phyloP scores from a whole-genome alignment of 2,329 filamentous ascomycete genomes.

The Colletotrichum acutatum region DNA sequence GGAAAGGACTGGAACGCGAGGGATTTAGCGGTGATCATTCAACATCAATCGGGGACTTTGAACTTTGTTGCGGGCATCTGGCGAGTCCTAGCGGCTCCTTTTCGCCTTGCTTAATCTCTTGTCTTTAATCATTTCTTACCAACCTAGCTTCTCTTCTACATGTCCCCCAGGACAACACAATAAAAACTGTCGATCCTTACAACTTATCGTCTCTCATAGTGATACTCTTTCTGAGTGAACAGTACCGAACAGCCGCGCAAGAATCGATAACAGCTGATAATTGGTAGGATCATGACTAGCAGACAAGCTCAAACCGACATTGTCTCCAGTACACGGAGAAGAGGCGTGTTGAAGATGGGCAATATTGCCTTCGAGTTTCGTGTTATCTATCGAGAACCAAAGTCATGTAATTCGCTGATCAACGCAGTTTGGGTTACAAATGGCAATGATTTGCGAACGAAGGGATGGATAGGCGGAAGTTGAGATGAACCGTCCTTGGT shows the following conservation, averaged over 20 bases:
- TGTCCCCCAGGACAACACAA: slow-evolving; percentile 3
- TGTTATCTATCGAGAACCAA: too few species aligned
- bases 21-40: slow-evolving; percentile 3
- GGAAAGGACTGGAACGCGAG: not conserved
- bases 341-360: too few species aligned
- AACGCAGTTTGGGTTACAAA: not conserved
- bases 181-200: slow-evolving; percentile 29
- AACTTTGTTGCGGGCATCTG: slow-evolving; percentile 19
- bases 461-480: not conserved
- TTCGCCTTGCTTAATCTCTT: slow-evolving; percentile 12
- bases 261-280: too few species aligned
- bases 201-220: too few species aligned
- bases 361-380: not conserved
- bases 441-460: not conserved
- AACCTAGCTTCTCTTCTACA: slow-evolving; percentile 22
- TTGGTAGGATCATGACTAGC: too few species aligned
- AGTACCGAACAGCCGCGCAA: too few species aligned
- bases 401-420: not conserved
- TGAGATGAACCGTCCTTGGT: slow-evolving; percentile 12
- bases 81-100: slow-evolving; percentile 22
- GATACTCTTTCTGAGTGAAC: too few species aligned
- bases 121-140: slow-evolving; percentile 26
- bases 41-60: slow-evolving; percentile 24
- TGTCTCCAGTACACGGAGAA: not conserved
- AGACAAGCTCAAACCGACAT: not conserved